Base-by-base conservation (phyloP, 345 rosid genomes). In the Hibiscus trionum region DNA sequence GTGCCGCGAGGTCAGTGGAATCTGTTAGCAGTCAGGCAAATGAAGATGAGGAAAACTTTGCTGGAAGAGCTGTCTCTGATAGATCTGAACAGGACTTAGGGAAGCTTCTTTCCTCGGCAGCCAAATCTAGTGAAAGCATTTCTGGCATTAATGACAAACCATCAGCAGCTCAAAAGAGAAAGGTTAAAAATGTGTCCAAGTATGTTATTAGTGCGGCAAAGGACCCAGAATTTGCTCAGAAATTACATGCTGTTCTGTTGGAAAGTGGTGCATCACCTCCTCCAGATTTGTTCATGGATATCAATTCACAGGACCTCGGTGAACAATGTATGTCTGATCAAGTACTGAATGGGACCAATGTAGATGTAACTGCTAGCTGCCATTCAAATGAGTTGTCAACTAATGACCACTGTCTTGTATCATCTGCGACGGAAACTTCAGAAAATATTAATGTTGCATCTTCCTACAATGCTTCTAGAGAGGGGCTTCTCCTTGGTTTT, bases 231-330 rank as follows among this genome's bases (percentile, higher is more conserved):
- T 91, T 93, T 79, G 96, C 98, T 9, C 92, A 88, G 86, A 91
- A 93, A 78, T 78, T 93, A 71, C 98, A 88, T 73, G 96, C 96
- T 61, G 92, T 93, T 77, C 82, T 89, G 86, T 80, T 86, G 76
- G 97, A 91, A 78, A 89, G 97, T 82, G 98, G 96, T 67, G 93
- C 93, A 73, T 83, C 98, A 27, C 98, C 96, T 72, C 96, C 97
- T 46, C 79, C 91, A 50, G 93, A 88, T 86, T 86, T 93, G 80
- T 91, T 91, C 82, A 66, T 77, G 53, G 88, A 85, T 80, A 79
- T 84, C 52, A 84, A 89, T 69, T 80, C 86, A 47, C 85, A 76
- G 47, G 88, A 84, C 63, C 53, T 80, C 71, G 77, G 74, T 72
- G 85, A 76, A 73, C 64, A 66, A 61, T 78, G 75, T 64, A 66